phyloP scores from a whole-genome alignment of 2,329 filamentous ascomycete species.

The Lachnellula suecica region DNA sequence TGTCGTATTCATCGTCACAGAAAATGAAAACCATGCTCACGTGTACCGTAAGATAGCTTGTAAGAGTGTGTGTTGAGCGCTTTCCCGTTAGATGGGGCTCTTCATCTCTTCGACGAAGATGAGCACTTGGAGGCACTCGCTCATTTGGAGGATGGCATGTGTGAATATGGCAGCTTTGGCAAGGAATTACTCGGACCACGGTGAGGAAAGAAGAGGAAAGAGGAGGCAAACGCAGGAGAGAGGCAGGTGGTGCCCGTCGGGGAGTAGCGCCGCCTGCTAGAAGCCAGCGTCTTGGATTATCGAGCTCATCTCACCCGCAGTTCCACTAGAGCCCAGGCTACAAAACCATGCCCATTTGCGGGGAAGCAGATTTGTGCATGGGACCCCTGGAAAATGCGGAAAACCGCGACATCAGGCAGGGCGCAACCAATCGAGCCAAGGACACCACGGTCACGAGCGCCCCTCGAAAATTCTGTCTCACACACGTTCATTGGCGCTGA shows the following conservation, averaged over 20 bases:
- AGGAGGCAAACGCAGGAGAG: constrained; percentile 1
- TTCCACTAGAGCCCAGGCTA: constrained; percentile 2
- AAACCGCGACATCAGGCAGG: background rate
- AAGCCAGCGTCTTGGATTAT: background rate
- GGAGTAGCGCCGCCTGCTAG: background rate
- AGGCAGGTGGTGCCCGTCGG: constrained; percentile 1
- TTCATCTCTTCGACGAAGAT: constrained; percentile 34
- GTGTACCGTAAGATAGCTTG: constrained; percentile 7
- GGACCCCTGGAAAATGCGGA: constrained; percentile 11
- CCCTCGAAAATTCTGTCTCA: background rate
- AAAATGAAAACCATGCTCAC: constrained; percentile 33
- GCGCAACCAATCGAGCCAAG: background rate
- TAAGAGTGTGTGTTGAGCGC: background rate
- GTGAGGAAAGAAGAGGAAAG: constrained; percentile 2
- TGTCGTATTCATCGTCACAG: constrained; percentile 17
- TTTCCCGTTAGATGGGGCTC: constrained; percentile 24
- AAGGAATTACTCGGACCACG: background rate
- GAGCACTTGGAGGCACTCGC: constrained; percentile 30
- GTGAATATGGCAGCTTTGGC: constrained; percentile 15
- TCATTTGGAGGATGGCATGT: constrained; percentile 24
- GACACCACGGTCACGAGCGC: constrained; percentile 14
- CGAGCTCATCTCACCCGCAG: constrained; percentile 17
- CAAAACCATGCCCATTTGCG: constrained; percentile 14
- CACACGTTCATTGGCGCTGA: background rate
- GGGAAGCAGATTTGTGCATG: constrained; percentile 18